These are phyloP conservation scores for Sporisorium graminicola DNA, from an alignment of 1,284 basidiomycete species.

Conservation along the genomic window DNA sequence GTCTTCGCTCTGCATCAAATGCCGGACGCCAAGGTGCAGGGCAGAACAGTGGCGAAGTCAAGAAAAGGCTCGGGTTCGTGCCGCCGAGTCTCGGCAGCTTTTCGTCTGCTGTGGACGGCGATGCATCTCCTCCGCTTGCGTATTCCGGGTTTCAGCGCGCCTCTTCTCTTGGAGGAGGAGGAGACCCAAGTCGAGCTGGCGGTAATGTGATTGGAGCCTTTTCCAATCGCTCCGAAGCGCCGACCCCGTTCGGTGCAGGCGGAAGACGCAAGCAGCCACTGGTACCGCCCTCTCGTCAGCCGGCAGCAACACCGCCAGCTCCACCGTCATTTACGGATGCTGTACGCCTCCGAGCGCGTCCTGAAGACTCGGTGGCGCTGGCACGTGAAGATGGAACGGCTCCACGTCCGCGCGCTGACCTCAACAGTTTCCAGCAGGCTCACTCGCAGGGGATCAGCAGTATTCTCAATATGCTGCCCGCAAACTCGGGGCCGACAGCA, in stretches of 20 bases:
- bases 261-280: conserved; percentile 31
- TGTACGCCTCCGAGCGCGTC: conserved; percentile 38
- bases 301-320: conserved; percentile 10
- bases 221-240: conserved; percentile 1
- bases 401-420: conserved; percentile 39
- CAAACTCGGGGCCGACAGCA: not conserved
- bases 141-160: conserved; percentile 43
- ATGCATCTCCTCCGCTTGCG: conserved; percentile 18
- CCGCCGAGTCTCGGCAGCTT: conserved; percentile 37
- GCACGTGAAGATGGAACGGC: conserved; percentile 31
- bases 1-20: conserved; percentile 9
- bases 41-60: conserved; percentile 14
- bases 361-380: conserved; percentile 36
- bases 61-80: conserved; percentile 10
- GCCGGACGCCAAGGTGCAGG: not conserved
- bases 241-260: not conserved
- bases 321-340: conserved; percentile 43
- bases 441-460: conserved; percentile 33
- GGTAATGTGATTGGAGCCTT: conserved; percentile 11
- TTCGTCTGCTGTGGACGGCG: conserved; percentile 31
- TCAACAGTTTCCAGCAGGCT: conserved; percentile 52
- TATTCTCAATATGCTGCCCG: conserved; percentile 32
- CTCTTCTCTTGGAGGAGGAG: conserved; percentile 20
- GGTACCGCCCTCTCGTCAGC: conserved; percentile 32
- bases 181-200: conserved; percentile 1